These are phyloP conservation scores for Fraxinus sp. DNA, from an alignment of 305 asterid genomes.

Conservation along the genomic window DNA sequence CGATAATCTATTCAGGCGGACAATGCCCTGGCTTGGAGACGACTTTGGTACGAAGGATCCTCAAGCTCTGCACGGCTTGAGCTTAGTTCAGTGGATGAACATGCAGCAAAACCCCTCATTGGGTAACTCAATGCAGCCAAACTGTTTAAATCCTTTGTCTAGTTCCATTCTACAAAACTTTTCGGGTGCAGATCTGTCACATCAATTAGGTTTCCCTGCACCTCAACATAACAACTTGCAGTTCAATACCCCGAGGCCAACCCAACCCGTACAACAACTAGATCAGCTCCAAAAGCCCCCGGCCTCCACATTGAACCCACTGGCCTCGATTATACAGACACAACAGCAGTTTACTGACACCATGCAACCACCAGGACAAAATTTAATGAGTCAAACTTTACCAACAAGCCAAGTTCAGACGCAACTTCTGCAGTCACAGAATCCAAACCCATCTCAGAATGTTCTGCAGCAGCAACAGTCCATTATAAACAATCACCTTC, in stretches of 20 bases:
- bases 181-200: conserved; percentile 53
- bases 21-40: conserved; percentile 86
- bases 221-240: conserved; percentile 58
- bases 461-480: conserved; percentile 30
- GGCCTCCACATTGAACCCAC: conserved; percentile 49
- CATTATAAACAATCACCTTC: conserved; percentile 61
- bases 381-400: conserved; percentile 38
- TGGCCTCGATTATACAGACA: conserved; percentile 57
- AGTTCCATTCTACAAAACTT: conserved; percentile 57
- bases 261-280: conserved; percentile 51
- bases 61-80: conserved; percentile 66
- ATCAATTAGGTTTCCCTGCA: conserved; percentile 54
- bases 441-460: conserved; percentile 44
- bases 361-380: conserved; percentile 57
- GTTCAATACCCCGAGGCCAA: conserved; percentile 55
- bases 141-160: conserved; percentile 53
- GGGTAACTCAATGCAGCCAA: conserved; percentile 60
- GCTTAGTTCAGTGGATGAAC: conserved; percentile 98
- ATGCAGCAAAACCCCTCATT: conserved; percentile 75
- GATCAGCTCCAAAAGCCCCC: conserved; percentile 69
- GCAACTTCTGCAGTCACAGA: conserved; percentile 55
- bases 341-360: conserved; percentile 61
- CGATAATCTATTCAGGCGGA: conserved; percentile 62
- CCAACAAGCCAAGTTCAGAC: conserved; percentile 54
- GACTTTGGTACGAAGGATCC: conserved; percentile 79